These are phyloP conservation scores for Colletotrichum godetiae DNA, from an alignment of 2,329 filamentous ascomycete genomes.

Conservation along the genomic window DNA sequence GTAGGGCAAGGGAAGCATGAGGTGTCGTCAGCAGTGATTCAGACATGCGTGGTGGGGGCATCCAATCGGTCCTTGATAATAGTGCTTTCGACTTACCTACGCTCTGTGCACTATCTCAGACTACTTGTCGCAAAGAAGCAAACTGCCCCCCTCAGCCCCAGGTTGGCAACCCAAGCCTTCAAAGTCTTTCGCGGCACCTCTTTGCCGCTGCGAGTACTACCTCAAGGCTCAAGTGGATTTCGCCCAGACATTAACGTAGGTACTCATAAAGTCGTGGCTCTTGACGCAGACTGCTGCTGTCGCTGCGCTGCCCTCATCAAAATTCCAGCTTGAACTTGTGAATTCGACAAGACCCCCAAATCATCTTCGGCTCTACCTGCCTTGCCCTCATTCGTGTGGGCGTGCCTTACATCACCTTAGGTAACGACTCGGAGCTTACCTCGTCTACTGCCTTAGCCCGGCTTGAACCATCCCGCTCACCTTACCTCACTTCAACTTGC, in stretches of 20 bases:
- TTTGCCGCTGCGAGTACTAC: conserved; percentile 27
- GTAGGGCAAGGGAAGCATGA: conserved; percentile 12
- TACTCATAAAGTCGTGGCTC: neutral
- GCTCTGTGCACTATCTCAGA: conserved; percentile 11
- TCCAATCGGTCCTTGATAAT: conserved; percentile 6
- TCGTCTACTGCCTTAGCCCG: neutral
- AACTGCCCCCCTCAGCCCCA: neutral
- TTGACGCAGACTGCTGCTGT: neutral
- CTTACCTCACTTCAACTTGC: neutral
- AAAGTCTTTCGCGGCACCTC: conserved; percentile 23
- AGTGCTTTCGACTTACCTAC: neutral
- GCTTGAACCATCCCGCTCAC: conserved; percentile 16
- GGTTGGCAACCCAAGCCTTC: conserved; percentile 23
- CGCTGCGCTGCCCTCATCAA: neutral
- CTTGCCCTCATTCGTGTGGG: conserved; percentile 1
- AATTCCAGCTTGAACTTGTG: neutral
- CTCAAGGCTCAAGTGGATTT: conserved; percentile 1
- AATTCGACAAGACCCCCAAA: neutral
- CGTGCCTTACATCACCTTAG: neutral
- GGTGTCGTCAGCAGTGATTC: conserved; percentile 31
- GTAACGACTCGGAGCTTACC: conserved; percentile 3
- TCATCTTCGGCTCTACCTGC: neutral
- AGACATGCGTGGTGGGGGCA: conserved; percentile 19
- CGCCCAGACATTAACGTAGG: conserved; percentile 4
- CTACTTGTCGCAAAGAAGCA: neutral